A percentile compares a stretch with the other conserved stretches of the same genome.
Evolutionary conservation across 148 eudicot genomes (phyloP).

Genomic region (Fagopyrum esculentum): DNA sequence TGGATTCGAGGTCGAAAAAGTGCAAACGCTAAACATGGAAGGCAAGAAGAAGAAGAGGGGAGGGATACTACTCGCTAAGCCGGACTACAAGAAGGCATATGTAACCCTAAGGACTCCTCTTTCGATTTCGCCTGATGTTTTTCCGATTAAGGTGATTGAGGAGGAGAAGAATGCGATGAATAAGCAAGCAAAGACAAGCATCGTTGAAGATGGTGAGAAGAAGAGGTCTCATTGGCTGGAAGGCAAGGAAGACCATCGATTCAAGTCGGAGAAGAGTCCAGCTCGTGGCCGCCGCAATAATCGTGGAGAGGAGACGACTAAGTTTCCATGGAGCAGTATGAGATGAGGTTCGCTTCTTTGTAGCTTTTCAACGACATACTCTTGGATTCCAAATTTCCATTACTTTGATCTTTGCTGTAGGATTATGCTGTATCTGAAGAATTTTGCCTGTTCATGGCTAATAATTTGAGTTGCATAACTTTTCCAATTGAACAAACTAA

Average conservation of each 20-base stretch:
- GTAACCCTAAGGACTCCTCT: conserved; percentile 58
- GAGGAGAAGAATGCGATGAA: conserved; percentile 49
- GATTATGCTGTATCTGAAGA: too few relatives aligned
- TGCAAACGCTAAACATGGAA: conserved; percentile 77
- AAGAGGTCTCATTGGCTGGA: conserved; percentile 86
- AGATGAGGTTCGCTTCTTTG: conserved; percentile 47
- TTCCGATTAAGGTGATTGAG: conserved; percentile 53
- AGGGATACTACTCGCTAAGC: conserved; percentile 64
- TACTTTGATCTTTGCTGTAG: too few relatives aligned
- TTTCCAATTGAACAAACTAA: too few relatives aligned
- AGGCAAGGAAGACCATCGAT: conserved; percentile 21
- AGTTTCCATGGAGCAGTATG: conserved; percentile 82
- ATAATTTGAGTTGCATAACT: too few relatives aligned
- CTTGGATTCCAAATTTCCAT: neutral
- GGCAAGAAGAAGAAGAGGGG: conserved; percentile 94
- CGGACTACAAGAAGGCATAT: conserved; percentile 84
- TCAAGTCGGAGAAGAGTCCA: conserved; percentile 12
- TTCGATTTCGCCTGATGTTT: conserved; percentile 69
- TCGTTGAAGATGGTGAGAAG: conserved; percentile 50
- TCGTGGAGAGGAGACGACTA: conserved; percentile 24
- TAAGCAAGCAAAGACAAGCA: conserved; percentile 54
- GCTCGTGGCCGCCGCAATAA: neutral
- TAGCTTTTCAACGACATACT: conserved; percentile 20
- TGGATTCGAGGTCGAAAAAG: conserved; percentile 79
- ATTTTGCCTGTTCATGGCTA: too few relatives aligned